A percentile compares a stretch with the other conserved stretches of the same genome.
Conservation (phyloP, 352 stramenopile species). For the Globisporangium echinulatum region DNA sequence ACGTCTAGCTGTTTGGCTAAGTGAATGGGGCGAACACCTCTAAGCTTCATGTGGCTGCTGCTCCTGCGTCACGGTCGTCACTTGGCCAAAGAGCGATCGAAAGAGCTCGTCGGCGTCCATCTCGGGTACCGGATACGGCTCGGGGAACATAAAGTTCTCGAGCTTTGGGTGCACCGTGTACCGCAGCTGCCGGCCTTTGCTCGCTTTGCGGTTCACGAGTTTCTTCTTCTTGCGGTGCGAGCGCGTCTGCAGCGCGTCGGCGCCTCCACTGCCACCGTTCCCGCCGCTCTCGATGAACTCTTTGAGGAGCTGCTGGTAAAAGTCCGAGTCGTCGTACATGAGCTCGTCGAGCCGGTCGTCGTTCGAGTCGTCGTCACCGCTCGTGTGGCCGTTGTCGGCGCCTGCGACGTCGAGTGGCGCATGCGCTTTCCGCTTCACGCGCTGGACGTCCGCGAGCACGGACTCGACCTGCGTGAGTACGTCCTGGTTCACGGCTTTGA, state of each 20-base stretch:
- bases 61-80: conserved; percentile 29
- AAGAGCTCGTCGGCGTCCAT: conserved; percentile 86
- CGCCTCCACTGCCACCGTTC: conserved; percentile 20
- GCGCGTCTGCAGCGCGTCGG: conserved; percentile 45
- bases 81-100: conserved; percentile 74
- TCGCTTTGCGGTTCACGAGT: conserved; percentile 84
- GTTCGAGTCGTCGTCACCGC: conserved; percentile 27
- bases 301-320: conserved; percentile 87
- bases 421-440: conserved; percentile 81
- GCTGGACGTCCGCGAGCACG: conserved; percentile 73
- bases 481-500: conserved; percentile 86
- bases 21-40: neutral
- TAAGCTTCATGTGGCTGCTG: neutral
- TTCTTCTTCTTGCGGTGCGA: conserved; percentile 84
- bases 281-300: conserved; percentile 82
- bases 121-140: conserved; percentile 64
- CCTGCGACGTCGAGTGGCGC: conserved; percentile 34
- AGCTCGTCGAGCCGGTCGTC: conserved; percentile 59
- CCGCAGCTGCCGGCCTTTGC: conserved; percentile 75
- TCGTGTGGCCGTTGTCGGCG: conserved; percentile 20
- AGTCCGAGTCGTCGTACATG: conserved; percentile 86
- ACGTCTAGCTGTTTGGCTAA: no score
- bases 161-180: conserved; percentile 85
- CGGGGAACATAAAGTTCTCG: conserved; percentile 88
- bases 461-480: conserved; percentile 81